phyloP scores from a whole-genome alignment of 2,329 filamentous ascomycete species.

The Diplodia corticola region DNA sequence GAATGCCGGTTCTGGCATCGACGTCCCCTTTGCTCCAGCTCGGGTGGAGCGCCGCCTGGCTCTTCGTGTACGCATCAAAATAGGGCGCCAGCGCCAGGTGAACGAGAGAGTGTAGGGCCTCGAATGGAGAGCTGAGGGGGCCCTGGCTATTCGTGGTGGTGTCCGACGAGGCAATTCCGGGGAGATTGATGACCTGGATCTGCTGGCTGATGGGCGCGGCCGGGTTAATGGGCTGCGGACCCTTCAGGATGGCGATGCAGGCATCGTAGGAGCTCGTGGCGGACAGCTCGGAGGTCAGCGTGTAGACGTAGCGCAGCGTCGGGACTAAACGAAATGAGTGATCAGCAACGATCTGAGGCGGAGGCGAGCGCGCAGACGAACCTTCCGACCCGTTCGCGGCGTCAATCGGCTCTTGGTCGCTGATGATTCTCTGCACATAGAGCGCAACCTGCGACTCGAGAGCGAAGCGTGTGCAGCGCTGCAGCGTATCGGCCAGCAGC shows the following conservation, averaged over 20 bases:
- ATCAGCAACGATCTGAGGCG: constrained; percentile 44
- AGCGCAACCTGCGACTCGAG: constrained; percentile 83
- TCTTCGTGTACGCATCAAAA: constrained; percentile 94
- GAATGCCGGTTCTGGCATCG: constrained; percentile 90
- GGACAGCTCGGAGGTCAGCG: constrained; percentile 77
- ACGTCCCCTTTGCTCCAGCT: constrained; percentile 74
- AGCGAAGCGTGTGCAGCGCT: constrained; percentile 86
- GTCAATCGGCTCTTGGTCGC: constrained; percentile 34
- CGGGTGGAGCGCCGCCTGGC: constrained; percentile 38
- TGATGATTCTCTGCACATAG: constrained; percentile 79
- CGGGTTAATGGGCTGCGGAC: constrained; percentile 82
- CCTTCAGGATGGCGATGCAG: constrained; percentile 87
- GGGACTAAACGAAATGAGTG: constrained; percentile 22
- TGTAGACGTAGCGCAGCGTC: constrained; percentile 65
- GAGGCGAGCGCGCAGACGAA: constrained; percentile 29
- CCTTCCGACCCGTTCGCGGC: constrained; percentile 36
- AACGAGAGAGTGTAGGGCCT: constrained; percentile 87
- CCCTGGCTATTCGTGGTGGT: constrained; percentile 69
- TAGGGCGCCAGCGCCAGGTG: constrained; percentile 91
- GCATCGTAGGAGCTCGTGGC: constrained; percentile 77
- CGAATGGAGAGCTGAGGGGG: constrained; percentile 77
- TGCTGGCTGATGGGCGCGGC: constrained; percentile 80
- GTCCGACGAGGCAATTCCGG: constrained; percentile 72
- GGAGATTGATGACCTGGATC: constrained; percentile 89
- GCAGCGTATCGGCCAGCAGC: constrained; percentile 74